These are phyloP conservation scores for Saccharomycopsis sp. DNA, from an alignment of 805 yeast species.

Conservation along the genomic window DNA sequence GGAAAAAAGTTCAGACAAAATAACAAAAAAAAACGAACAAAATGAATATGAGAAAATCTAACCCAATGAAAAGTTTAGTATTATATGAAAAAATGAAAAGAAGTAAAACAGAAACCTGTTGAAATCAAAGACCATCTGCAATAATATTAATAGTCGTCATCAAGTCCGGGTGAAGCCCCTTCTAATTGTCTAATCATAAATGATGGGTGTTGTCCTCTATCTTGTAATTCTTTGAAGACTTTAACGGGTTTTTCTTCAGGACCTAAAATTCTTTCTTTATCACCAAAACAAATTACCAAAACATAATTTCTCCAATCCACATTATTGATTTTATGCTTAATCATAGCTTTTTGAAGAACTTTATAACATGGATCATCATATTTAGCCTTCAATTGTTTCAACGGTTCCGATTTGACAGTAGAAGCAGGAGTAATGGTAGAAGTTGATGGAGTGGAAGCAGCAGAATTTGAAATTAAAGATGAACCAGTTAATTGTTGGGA, in stretches of 20 bases:
- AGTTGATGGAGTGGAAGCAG: neutral
- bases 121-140: too few species aligned
- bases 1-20: too few species aligned
- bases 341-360: conserved; percentile 80
- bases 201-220: conserved; percentile 78
- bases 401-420: conserved; percentile 18
- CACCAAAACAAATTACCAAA: conserved; percentile 81
- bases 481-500: neutral
- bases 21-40: too few species aligned
- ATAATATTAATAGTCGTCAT: too few species aligned
- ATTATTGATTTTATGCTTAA: conserved; percentile 64
- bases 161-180: conserved; percentile 23
- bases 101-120: too few species aligned
- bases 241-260: conserved; percentile 82
- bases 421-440: neutral
- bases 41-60: too few species aligned
- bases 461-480: too few species aligned
- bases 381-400: conserved; percentile 20
- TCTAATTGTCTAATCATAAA: conserved; percentile 86
- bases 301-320: conserved; percentile 87
- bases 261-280: conserved; percentile 74
- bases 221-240: conserved; percentile 76
- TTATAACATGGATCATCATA: conserved; percentile 81
- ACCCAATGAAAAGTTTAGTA: too few species aligned
- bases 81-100: too few species aligned